phyloP scores from a whole-genome alignment of 192 early-diverging fungal genomes.

The Obelidium mucronatum region DNA sequence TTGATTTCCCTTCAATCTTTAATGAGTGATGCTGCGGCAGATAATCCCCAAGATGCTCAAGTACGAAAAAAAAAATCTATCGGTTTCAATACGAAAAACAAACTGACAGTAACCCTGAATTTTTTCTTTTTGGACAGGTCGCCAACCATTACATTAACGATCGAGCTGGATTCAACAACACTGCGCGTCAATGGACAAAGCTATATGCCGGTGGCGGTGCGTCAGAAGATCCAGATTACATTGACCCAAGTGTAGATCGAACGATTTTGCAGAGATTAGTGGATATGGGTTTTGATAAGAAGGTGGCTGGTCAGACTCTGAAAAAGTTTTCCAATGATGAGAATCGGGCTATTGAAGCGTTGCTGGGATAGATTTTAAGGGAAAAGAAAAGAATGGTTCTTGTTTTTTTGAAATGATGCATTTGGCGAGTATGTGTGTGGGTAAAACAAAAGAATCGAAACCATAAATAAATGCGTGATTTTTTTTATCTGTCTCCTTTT shows the following conservation, averaged over 20 bases:
- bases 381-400: too few species aligned
- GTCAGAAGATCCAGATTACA: conserved; percentile 18
- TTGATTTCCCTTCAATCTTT: conserved; percentile 61
- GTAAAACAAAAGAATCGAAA: not conserved
- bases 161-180: conserved; percentile 52
- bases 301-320: conserved; percentile 48
- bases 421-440: not conserved
- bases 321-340: conserved; percentile 48
- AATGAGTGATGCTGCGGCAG: conserved; percentile 57
- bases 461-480: not conserved
- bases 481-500: not conserved
- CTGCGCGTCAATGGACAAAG: conserved; percentile 57
- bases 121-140: conserved; percentile 43
- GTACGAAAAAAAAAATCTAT: conserved; percentile 4
- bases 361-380: conserved; percentile 40
- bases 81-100: conserved; percentile 3
- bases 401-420: too few species aligned
- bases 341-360: conserved; percentile 55
- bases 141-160: conserved; percentile 55
- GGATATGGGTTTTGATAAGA: conserved; percentile 65
- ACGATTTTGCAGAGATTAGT: conserved; percentile 43
- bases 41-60: conserved; percentile 64
- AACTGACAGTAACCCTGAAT: conserved; percentile 9
- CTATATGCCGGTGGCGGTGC: conserved; percentile 44
- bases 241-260: conserved; percentile 53